These are phyloP conservation scores for Phytophthora multivora DNA, from an alignment of 352 stramenopile species.

Conservation along the genomic window DNA sequence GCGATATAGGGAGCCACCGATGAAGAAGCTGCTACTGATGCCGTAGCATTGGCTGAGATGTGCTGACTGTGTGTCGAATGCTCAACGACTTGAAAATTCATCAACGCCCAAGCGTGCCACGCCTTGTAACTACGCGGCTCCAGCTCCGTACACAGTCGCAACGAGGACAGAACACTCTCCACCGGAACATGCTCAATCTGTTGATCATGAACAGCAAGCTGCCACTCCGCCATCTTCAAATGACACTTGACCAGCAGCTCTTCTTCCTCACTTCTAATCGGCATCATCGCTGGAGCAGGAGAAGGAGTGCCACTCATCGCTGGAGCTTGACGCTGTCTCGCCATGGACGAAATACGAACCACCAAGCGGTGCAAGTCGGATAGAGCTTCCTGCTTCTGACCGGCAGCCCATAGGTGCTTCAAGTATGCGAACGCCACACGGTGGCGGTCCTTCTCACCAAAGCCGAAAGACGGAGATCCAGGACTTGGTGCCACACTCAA, in stretches of 20 bases:
- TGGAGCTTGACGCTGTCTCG: constrained; percentile 33
- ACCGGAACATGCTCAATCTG: constrained; percentile 83
- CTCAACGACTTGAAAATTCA: constrained; percentile 97
- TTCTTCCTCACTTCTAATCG: constrained; percentile 56
- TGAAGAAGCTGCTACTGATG: constrained; percentile 24
- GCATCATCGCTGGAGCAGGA: constrained; percentile 32
- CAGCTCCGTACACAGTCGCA: constrained; percentile 73
- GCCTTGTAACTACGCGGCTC: constrained; percentile 85
- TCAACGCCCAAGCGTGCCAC: constrained; percentile 97
- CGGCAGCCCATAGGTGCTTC: constrained; percentile 94
- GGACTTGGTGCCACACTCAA: constrained; percentile 65
- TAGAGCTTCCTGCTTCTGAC: constrained; percentile 89
- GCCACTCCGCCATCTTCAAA: constrained; percentile 86
- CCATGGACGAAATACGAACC: constrained; percentile 56
- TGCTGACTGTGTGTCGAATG: constrained; percentile 67
- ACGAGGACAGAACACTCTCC: constrained; percentile 61
- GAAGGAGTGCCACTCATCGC: constrained; percentile 21
- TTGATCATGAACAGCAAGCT: constrained; percentile 81
- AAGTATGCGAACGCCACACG: constrained; percentile 94
- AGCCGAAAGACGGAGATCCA: constrained; percentile 56
- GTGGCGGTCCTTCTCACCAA: constrained; percentile 90
- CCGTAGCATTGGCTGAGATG: constrained; percentile 37
- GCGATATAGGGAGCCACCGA: constrained; percentile 63
- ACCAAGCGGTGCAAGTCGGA: constrained; percentile 86
- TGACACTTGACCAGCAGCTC: constrained; percentile 85